A percentile compares a stretch with the other conserved stretches of the same genome.
These are phyloP conservation scores for Eimeria acervulina DNA, from an alignment of 169 alveolate genomes.

Conservation along the genomic window DNA sequence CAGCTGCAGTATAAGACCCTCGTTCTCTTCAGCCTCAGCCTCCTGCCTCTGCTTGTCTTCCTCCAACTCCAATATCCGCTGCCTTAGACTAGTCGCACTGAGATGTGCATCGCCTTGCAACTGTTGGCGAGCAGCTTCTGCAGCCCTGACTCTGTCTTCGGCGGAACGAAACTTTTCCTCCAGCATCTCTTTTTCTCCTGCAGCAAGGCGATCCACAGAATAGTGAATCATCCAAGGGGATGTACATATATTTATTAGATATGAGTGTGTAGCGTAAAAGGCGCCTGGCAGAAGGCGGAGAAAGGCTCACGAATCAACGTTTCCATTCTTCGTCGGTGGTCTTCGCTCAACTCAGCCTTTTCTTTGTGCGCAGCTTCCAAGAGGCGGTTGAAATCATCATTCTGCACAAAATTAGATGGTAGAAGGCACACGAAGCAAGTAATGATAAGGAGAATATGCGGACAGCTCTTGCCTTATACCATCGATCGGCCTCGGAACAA, in stretches of 20 bases:
- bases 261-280: not conserved
- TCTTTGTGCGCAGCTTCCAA: conserved; percentile 40
- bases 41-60: conserved; percentile 64
- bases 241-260: not conserved
- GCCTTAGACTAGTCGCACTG: conserved; percentile 32
- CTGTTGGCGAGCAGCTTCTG: conserved; percentile 69
- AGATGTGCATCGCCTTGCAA: conserved; percentile 39
- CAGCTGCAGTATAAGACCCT: conserved; percentile 68
- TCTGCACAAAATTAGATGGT: not conserved
- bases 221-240: not conserved
- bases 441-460: not conserved
- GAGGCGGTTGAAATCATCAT: conserved; percentile 13
- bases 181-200: conserved; percentile 77
- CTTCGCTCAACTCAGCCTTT: not conserved
- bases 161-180: conserved; percentile 54
- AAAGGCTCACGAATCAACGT: conserved; percentile 9
- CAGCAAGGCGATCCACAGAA: not conserved
- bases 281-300: not conserved
- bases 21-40: conserved; percentile 79
- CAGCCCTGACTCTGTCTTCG: conserved; percentile 71
- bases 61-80: conserved; percentile 67
- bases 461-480: not conserved
- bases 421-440: not conserved
- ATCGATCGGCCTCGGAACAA: not conserved
- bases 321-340: not conserved